Percentiles rank a stretch among this genome's conserved stretches.
Conservation (phyloP, 2,329 filamentous ascomycete species). For the Arachnomyces sp. region DNA sequence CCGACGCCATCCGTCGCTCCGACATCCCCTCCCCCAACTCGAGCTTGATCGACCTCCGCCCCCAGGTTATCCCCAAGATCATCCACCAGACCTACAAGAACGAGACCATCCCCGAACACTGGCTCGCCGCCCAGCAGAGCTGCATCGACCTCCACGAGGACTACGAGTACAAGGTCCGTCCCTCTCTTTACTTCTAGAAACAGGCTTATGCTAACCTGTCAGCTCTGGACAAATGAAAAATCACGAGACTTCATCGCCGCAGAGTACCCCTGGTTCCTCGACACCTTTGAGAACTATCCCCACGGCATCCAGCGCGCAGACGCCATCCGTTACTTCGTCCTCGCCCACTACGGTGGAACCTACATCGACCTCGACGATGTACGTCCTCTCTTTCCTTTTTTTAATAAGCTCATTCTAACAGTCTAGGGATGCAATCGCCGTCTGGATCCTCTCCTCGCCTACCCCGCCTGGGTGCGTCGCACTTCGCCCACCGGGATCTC, state of each 20-base stretch:
- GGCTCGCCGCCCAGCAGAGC: slow-evolving; percentile 57
- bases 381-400: slow-evolving; percentile 19
- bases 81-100: slow-evolving; percentile 73
- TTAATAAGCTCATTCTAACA: slow-evolving; percentile 10
- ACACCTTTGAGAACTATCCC: slow-evolving; percentile 65
- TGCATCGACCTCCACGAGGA: slow-evolving; percentile 62
- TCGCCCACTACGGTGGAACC: slow-evolving; percentile 69
- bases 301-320: slow-evolving; percentile 73
- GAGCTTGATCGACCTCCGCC: slow-evolving; percentile 47
- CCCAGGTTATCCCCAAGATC: slow-evolving; percentile 64
- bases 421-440: slow-evolving; percentile 58
- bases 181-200: background rate
- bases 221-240: slow-evolving; percentile 70
- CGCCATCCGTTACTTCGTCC: slow-evolving; percentile 70
- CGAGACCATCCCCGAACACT: slow-evolving; percentile 58
- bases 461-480: slow-evolving; percentile 62
- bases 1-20: slow-evolving; percentile 58
- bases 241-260: slow-evolving; percentile 63
- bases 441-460: slow-evolving; percentile 60
- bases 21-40: slow-evolving; percentile 61
- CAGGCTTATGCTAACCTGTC: slow-evolving; percentile 17
- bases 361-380: slow-evolving; percentile 74
- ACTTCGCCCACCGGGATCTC: slow-evolving; percentile 71
- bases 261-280: slow-evolving; percentile 71
- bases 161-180: slow-evolving; percentile 63